Base-by-base conservation (phyloP, 2,329 filamentous ascomycete genomes). In the Aspergillus brasiliensis region DNA sequence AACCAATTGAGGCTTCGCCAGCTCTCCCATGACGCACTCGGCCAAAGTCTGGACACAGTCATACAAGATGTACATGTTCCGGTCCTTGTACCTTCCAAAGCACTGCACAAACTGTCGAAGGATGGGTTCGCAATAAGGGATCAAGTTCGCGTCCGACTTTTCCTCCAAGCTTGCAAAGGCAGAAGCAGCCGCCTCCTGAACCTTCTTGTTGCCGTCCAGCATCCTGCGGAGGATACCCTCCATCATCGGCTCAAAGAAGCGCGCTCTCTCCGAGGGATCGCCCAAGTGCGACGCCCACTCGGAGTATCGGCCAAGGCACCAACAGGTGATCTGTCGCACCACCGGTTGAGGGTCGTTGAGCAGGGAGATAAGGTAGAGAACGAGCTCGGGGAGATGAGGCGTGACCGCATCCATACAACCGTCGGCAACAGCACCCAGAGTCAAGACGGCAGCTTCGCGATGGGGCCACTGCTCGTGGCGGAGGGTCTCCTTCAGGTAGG, bases 41-140 rank as follows among this genome's bases (percentile, higher is more conserved):
- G 95, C 95, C 59, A 99, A 82, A 0, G 95, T 99, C 79, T 99
- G 95, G 34, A 99, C 91, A 75, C 95, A 98, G 78, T 99, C 95
- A 80, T 99, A 99, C 34, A 99, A 86, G 57, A 98, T 96, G 80
- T 96, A 97, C 87, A 98, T 97, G 80, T 99, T 99, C 71, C 92
- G 89, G 77, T 98, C 94, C 83, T 99, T 98, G 86, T 98, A 99
- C 77, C 91, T 92, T 56, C 83, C 85, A 77, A 99, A 99, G 77
- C 95, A 99, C 62, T 85, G 83, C 55, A 97, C 92, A 71, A 94
- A 98, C 74, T 98, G 95, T 62, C 88, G 89, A 56, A 98, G 86
- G 69, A 99, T 98, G 25, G 93, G 91, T 27, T 89, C 85, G 69
- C 91, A 93, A 78, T 97, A 99, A 0, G 91, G 91, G 64, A 89